phyloP scores from a whole-genome alignment of 2,329 filamentous ascomycete genomes.

The Scedosporium aurantiacum region DNA sequence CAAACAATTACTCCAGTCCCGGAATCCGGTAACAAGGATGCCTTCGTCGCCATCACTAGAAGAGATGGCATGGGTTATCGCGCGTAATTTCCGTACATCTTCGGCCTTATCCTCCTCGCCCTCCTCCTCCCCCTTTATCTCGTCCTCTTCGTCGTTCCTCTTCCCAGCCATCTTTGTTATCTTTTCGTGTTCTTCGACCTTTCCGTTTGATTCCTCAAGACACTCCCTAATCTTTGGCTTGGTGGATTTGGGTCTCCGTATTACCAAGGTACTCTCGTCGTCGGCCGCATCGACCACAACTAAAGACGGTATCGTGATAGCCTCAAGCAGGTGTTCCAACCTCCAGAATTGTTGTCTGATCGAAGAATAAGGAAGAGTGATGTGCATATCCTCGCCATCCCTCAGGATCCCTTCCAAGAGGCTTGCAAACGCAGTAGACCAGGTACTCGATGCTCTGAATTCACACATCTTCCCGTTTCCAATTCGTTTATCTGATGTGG shows the following conservation, averaged over 20 bases:
- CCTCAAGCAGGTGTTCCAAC: conserved; percentile 38
- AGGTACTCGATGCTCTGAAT: conserved; percentile 21
- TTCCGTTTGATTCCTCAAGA: too few species aligned
- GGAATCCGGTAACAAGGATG: conserved; percentile 36
- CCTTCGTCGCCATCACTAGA: conserved; percentile 7
- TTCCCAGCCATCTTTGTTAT: background rate
- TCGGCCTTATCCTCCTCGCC: conserved; percentile 5
- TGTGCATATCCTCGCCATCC: conserved; percentile 49
- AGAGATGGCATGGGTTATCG: background rate
- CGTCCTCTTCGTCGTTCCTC: background rate
- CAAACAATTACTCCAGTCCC: conserved; percentile 46
- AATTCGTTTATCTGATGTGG: background rate
- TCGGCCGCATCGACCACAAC: conserved; percentile 43
- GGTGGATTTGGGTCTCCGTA: background rate
- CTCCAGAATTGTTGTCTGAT: conserved; percentile 42
- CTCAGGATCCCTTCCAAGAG: conserved; percentile 45
- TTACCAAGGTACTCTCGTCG: conserved; percentile 38
- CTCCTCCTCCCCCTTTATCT: background rate
- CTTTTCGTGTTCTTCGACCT: conserved; percentile 1
- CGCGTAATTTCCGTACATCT: background rate
- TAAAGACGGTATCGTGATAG: conserved; percentile 38
- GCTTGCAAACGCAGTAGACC: conserved; percentile 45
- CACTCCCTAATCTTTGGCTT: background rate
- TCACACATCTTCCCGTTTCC: background rate
- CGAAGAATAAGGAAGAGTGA: conserved; percentile 44